These are phyloP conservation scores for Kondoa malvinella DNA, from an alignment of 768 basidiomycete species.

Conservation along the genomic window DNA sequence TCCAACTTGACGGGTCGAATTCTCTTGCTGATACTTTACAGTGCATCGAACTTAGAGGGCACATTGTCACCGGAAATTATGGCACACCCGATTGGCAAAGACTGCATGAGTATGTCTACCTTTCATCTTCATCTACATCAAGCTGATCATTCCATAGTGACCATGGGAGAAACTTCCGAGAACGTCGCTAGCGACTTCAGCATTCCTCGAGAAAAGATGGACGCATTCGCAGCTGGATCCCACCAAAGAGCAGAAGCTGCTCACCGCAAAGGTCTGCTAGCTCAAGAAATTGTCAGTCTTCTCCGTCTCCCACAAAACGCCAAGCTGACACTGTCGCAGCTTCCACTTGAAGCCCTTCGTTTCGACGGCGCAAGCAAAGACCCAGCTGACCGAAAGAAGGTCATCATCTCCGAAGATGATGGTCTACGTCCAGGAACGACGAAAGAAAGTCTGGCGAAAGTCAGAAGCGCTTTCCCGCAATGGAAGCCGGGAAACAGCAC, in stretches of 20 bases:
- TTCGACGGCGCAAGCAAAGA: conserved; percentile 39
- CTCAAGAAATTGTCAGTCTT: conserved; percentile 68
- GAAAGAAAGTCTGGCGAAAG: conserved; percentile 53
- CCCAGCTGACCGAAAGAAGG: conserved; percentile 32
- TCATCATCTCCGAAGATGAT: conserved; percentile 63
- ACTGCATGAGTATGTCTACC: conserved; percentile 41
- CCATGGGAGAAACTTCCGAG: conserved; percentile 68
- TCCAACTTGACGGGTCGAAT: conserved; percentile 6
- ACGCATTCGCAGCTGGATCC: conserved; percentile 64
- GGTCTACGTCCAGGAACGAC: conserved; percentile 76
- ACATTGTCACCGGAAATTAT: conserved; percentile 50
- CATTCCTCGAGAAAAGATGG: conserved; percentile 57
- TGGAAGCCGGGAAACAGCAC: conserved; percentile 40
- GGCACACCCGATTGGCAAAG: conserved; percentile 49
- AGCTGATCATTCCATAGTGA: not conserved
- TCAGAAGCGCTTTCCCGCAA: conserved; percentile 66
- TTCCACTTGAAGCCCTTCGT: conserved; percentile 48
- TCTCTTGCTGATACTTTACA: conserved; percentile 48
- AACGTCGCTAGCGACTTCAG: conserved; percentile 66
- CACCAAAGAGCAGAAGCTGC: conserved; percentile 71
- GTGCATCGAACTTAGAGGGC: conserved; percentile 35
- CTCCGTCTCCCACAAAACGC: conserved; percentile 1
- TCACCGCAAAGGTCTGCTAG: conserved; percentile 64
- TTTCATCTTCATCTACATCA: not conserved
- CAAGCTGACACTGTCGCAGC: not conserved